Conservation (phyloP, 192 early-diverging fungal genomes). For the Backusella westeae region DNA sequence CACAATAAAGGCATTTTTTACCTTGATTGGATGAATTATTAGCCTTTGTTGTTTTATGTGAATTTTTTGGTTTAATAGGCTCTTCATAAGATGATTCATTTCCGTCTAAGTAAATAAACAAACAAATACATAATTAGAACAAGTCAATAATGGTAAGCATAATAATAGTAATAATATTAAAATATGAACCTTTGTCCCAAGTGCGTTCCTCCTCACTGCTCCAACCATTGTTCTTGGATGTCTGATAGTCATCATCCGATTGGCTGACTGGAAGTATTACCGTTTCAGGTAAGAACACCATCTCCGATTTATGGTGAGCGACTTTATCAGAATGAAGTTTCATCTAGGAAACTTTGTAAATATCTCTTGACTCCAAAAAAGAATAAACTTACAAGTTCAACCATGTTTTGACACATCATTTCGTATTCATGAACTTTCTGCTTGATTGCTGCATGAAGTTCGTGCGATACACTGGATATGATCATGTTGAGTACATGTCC, state of each 20-base stretch:
- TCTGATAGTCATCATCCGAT: conserved; percentile 11
- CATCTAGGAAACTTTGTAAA: conserved; percentile 9
- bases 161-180: background rate
- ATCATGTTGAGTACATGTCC: conserved; percentile 10
- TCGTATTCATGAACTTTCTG: conserved; percentile 8
- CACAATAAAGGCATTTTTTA: conserved; percentile 66
- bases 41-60: background rate
- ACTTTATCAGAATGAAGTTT: conserved; percentile 16
- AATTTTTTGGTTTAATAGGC: background rate
- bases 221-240: conserved; percentile 1
- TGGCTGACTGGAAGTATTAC: conserved; percentile 3
- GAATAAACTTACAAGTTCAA: conserved; percentile 9
- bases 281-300: conserved; percentile 10
- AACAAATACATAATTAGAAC: background rate
- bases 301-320: conserved; percentile 13
- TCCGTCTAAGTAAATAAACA: conserved; percentile 1
- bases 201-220: conserved; percentile 1
- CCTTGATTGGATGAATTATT: conserved; percentile 16
- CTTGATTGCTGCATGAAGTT: conserved; percentile 4
- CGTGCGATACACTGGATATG: conserved; percentile 9
- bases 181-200: conserved; percentile 14
- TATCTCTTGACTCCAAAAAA: background rate
- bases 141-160: background rate
- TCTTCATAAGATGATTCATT: conserved; percentile 7
- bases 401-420: conserved; percentile 14